These are phyloP conservation scores for Gynandropsis gynandra DNA, from an alignment of 345 rosid species.

Conservation along the genomic window DNA sequence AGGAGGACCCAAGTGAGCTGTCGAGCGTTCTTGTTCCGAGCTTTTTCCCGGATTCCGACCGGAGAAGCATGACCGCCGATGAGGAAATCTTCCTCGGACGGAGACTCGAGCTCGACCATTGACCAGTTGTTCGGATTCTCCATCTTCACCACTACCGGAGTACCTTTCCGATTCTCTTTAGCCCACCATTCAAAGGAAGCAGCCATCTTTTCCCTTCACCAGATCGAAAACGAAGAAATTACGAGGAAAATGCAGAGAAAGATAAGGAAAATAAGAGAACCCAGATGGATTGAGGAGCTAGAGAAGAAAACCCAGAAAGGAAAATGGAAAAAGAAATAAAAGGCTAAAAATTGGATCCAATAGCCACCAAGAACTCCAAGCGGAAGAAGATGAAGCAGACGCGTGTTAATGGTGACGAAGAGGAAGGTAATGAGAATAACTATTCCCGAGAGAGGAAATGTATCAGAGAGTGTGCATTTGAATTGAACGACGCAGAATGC, in stretches of 20 bases:
- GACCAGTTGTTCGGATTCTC: conserved; percentile 99
- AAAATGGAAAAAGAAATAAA: conserved; percentile 1
- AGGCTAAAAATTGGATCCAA: conserved; percentile 35
- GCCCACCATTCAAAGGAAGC: conserved; percentile 82
- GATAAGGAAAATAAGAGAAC: neutral
- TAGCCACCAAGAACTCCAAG: conserved; percentile 24
- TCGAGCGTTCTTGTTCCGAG: conserved; percentile 82
- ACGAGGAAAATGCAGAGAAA: neutral
- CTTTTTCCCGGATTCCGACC: conserved; percentile 32
- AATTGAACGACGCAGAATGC: too few relatives aligned
- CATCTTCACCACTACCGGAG: conserved; percentile 97
- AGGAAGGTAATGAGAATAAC: conserved; percentile 19
- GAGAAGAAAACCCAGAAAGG: neutral
- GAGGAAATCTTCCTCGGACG: conserved; percentile 69
- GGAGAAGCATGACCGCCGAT: conserved; percentile 27
- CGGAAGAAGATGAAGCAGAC: conserved; percentile 14
- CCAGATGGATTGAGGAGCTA: conserved; percentile 2
- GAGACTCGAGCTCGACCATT: conserved; percentile 81
- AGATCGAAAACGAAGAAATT: neutral
- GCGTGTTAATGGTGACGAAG: conserved; percentile 35
- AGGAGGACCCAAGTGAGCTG: conserved; percentile 98
- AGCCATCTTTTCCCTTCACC: conserved; percentile 39
- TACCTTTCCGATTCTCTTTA: conserved; percentile 63
- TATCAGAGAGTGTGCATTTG: neutral
- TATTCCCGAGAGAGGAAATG: conserved; percentile 21